Percentiles rank a stretch among this genome's conserved stretches.
phyloP scores from a whole-genome alignment of 257 asterid species.

The Coffea eugenioides region DNA sequence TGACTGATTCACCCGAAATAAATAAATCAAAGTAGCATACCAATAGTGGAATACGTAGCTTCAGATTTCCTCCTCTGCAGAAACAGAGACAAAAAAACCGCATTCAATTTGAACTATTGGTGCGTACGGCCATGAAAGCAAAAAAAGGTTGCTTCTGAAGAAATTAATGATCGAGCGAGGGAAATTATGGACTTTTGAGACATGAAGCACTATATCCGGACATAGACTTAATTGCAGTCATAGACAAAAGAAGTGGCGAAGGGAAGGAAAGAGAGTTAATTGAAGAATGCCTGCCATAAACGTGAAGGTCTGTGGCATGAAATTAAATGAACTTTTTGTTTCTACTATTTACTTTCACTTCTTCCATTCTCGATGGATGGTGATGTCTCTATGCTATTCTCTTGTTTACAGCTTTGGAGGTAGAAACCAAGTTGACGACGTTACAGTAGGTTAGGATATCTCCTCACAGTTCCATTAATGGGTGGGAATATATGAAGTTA shows the following conservation, averaged over 20 bases:
- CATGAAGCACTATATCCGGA: conserved; percentile 10
- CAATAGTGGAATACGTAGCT: no score
- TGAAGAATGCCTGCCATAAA: conserved; percentile 25
- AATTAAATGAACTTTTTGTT: conserved; percentile 25
- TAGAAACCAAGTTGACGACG: neutral
- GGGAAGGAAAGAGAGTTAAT: neutral
- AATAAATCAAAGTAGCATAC: neutral
- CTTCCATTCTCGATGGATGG: conserved; percentile 10
- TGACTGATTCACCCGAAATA: conserved; percentile 24
- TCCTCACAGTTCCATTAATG: neutral
- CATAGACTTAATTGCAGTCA: neutral
- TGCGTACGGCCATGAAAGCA: neutral
- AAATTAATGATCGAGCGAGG: conserved; percentile 2
- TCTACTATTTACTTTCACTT: neutral
- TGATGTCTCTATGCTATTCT: conserved; percentile 9
- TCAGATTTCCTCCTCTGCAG: neutral
- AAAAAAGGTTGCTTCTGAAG: no score
- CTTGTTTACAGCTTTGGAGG: neutral
- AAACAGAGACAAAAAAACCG: neutral
- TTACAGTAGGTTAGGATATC: neutral
- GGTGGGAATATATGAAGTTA: no score
- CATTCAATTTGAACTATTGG: no score
- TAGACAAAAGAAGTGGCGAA: neutral
- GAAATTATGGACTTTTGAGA: neutral
- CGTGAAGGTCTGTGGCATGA: conserved; percentile 28